Conservation (phyloP, 805 yeast genomes). For the Myxozyma neotropica region DNA sequence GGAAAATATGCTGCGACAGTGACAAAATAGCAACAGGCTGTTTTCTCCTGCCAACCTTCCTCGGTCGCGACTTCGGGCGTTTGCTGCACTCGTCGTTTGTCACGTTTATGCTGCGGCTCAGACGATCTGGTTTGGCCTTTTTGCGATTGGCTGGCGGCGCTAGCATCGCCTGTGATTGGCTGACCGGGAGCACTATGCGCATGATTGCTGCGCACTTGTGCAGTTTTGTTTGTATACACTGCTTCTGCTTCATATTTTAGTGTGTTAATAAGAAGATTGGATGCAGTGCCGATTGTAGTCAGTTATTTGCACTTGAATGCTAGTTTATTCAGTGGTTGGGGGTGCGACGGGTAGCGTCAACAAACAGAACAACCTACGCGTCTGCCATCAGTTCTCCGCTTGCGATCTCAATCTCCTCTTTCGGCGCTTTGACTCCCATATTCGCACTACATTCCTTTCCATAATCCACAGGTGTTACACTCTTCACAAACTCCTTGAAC, state of each 20-base stretch:
- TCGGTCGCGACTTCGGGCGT: neutral
- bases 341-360: too few relatives aligned
- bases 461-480: slow-evolving; percentile 10
- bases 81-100: neutral
- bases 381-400: too few relatives aligned
- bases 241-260: too few relatives aligned
- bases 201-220: neutral
- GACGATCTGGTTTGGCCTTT: neutral
- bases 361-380: too few relatives aligned
- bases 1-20: too few relatives aligned
- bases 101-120: slow-evolving; percentile 1
- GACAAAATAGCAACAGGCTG: neutral
- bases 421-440: slow-evolving; percentile 1
- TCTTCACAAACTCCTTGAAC: slow-evolving; percentile 15
- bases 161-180: neutral
- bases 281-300: too few relatives aligned
- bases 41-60: neutral
- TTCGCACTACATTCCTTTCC: slow-evolving; percentile 4
- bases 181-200: neutral
- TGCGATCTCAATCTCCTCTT: neutral
- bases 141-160: neutral
- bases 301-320: too few relatives aligned
- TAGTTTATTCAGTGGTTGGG: too few relatives aligned
- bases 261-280: too few relatives aligned
- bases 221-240: neutral